These are phyloP conservation scores for Sporothrix variecibatus DNA, from an alignment of 2,329 filamentous ascomycete genomes.

Conservation along the genomic window DNA sequence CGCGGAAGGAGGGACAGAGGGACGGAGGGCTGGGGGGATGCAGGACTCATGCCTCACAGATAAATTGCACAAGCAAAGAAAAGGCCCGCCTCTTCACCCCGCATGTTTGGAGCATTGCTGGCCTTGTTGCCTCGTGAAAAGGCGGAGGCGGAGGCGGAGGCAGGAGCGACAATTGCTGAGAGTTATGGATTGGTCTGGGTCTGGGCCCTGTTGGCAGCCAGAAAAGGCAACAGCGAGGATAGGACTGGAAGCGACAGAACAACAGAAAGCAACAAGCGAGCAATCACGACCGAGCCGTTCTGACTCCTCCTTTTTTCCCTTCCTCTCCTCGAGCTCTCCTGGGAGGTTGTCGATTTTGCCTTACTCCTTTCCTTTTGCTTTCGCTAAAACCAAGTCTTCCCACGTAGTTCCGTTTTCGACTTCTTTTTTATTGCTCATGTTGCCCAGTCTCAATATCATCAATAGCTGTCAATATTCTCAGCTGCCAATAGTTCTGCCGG, in stretches of 20 bases:
- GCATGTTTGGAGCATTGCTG: background rate
- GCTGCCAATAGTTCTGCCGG: background rate
- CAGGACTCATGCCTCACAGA: background rate
- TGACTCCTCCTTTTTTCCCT: background rate
- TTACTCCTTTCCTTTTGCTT: background rate
- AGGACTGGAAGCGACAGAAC: background rate
- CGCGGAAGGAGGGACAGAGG: background rate
- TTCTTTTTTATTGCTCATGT: background rate
- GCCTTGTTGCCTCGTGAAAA: conserved; percentile 1
- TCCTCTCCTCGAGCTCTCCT: background rate
- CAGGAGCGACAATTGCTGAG: background rate
- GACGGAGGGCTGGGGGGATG: too few species aligned
- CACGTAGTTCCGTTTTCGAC: background rate
- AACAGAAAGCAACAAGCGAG: background rate
- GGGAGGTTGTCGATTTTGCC: background rate
- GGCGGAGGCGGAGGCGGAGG: background rate
- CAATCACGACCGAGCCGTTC: background rate
- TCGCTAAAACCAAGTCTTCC: background rate
- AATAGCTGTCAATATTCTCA: conserved; percentile 3
- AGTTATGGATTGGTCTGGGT: background rate
- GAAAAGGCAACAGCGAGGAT: background rate
- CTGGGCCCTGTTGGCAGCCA: background rate
- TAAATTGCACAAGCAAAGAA: background rate
- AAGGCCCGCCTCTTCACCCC: background rate
- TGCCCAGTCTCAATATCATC: background rate